Conservation (phyloP, 1,284 basidiomycete species). For the Boletus austroedulis region DNA sequence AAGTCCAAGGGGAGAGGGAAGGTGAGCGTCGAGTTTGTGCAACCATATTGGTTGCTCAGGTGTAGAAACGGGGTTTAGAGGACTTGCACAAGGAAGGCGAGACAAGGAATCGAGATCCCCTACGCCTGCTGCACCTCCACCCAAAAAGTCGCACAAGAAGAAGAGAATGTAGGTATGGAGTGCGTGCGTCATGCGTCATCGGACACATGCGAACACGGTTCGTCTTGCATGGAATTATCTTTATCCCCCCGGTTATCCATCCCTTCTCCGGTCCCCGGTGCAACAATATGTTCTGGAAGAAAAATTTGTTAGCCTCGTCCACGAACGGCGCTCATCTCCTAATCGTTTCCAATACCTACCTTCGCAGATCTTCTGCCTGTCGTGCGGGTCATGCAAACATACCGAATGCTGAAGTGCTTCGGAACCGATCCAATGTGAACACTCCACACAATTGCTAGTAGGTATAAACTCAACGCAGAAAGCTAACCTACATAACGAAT, state of each 20-base stretch:
- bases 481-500: too few species aligned
- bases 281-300: conserved; percentile 67
- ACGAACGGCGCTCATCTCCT: background rate
- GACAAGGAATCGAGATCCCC: conserved; percentile 56
- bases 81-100: conserved; percentile 59
- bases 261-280: conserved; percentile 80
- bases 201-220: background rate
- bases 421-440: too few species aligned
- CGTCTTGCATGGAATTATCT: too few species aligned
- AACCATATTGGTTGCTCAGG: background rate
- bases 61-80: conserved; percentile 64
- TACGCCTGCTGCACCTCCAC: conserved; percentile 45
- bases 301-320: background rate
- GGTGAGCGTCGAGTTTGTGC: conserved; percentile 39
- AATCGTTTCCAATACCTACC: conserved; percentile 45
- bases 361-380: conserved; percentile 53
- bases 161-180: conserved; percentile 42
- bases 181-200: background rate
- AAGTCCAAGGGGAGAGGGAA: conserved; percentile 63
- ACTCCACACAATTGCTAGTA: too few species aligned
- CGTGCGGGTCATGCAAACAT: conserved; percentile 66
- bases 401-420: too few species aligned
- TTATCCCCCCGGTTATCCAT: too few species aligned
- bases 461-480: too few species aligned
- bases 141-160: conserved; percentile 54